Evolutionary conservation across 2,329 filamentous ascomycete species (phyloP).

Genomic region (Alternaria viburni): DNA sequence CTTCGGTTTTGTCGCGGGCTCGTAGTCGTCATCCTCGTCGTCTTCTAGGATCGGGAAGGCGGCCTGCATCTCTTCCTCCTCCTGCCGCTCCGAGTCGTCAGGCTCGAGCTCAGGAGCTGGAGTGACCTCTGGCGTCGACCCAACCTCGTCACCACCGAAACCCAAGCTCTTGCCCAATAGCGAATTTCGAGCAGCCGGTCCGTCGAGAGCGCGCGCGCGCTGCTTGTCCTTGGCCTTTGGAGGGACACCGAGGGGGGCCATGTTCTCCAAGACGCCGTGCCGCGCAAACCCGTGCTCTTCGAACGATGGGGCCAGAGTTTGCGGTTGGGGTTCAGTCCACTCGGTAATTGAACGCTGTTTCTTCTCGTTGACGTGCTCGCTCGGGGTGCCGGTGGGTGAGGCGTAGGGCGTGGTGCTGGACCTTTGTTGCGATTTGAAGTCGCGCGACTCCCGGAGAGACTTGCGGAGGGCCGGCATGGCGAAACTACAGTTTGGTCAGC

Average conservation of each 20-base stretch:
- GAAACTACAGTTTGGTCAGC: conserved; percentile 43
- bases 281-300: conserved; percentile 77
- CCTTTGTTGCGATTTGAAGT: conserved; percentile 33
- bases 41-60: conserved; percentile 46
- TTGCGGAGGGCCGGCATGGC: conserved; percentile 49
- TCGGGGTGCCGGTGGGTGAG: conserved; percentile 37
- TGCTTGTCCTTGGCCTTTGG: conserved; percentile 69
- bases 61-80: conserved; percentile 45
- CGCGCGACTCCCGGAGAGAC: conserved; percentile 34
- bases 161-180: conserved; percentile 50
- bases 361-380: conserved; percentile 40
- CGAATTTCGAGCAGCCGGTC: conserved; percentile 45
- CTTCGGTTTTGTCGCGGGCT: conserved; percentile 44
- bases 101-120: conserved; percentile 48
- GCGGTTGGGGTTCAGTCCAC: conserved; percentile 65
- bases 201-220: conserved; percentile 56
- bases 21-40: conserved; percentile 57
- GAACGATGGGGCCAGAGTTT: conserved; percentile 69
- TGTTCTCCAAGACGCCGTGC: conserved; percentile 79
- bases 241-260: conserved; percentile 79
- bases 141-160: conserved; percentile 49
- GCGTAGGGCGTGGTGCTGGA: conserved; percentile 47
- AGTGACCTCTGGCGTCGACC: conserved; percentile 55
- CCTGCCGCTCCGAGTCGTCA: conserved; percentile 48
- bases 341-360: conserved; percentile 49